A percentile compares a stretch with the other conserved stretches of the same genome.
phyloP scores from a whole-genome alignment of 176 grass and related monocot species.

The Oryza longistaminata region DNA sequence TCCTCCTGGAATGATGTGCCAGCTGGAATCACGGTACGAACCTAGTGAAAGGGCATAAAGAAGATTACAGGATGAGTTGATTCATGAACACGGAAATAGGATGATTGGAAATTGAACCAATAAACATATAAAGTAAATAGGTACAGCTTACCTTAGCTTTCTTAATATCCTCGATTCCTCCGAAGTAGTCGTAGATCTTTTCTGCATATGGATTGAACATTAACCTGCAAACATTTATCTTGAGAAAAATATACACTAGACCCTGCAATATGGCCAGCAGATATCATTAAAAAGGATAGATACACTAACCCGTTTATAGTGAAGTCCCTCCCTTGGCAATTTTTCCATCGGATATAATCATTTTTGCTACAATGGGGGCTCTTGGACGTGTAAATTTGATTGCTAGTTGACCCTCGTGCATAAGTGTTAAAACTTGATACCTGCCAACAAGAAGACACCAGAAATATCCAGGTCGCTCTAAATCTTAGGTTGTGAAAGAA shows the following conservation, averaged over 20 bases:
- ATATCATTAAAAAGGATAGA: slow-evolving; percentile 26
- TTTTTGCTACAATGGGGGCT: slow-evolving; percentile 63
- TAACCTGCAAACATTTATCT: slow-evolving; percentile 55
- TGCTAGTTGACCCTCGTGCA: slow-evolving; percentile 50
- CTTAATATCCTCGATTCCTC: slow-evolving; percentile 89
- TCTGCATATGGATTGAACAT: slow-evolving; percentile 96
- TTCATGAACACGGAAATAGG: slow-evolving; percentile 12
- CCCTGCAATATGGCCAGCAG: slow-evolving; percentile 7
- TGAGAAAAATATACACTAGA: slow-evolving; percentile 22
- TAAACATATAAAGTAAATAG: slow-evolving; percentile 41
- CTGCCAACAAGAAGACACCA: slow-evolving; percentile 43
- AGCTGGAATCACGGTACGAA: slow-evolving; percentile 84
- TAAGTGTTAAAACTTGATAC: slow-evolving; percentile 90
- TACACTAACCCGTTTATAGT: slow-evolving; percentile 83
- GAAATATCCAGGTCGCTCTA: not conserved
- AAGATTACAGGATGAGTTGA: not conserved
- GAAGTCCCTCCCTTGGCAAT: slow-evolving; percentile 83
- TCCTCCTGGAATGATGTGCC: slow-evolving; percentile 82
- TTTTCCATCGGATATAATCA: slow-evolving; percentile 88
- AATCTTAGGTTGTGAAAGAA: slow-evolving; percentile 7
- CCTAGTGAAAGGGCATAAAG: slow-evolving; percentile 44
- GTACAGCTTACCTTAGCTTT: slow-evolving; percentile 68
- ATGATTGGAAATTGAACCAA: not conserved
- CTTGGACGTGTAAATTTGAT: slow-evolving; percentile 38
- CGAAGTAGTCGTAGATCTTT: slow-evolving; percentile 91